These are phyloP conservation scores for Lasiosphaeris hirsuta DNA, from an alignment of 495 filamentous ascomycete genomes.

Conservation along the genomic window DNA sequence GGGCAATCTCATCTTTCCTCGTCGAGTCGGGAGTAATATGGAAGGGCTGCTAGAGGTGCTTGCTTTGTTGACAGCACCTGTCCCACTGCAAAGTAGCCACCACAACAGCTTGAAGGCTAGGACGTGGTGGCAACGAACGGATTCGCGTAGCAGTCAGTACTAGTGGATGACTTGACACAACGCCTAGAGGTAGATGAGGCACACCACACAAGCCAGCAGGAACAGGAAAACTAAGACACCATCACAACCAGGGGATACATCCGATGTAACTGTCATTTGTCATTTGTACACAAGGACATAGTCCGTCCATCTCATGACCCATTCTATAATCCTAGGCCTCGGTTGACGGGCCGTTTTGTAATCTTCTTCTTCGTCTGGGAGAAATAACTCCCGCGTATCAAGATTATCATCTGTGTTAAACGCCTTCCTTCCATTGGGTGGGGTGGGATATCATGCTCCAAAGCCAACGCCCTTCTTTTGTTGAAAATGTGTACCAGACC, in stretches of 20 bases:
- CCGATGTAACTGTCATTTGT: neutral
- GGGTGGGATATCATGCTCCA: slow-evolving; percentile 45
- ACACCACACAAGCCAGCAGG: neutral
- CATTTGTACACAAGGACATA: slow-evolving; percentile 4
- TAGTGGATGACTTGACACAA: no score
- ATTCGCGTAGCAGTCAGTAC: no score
- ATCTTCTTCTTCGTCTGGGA: slow-evolving; percentile 12
- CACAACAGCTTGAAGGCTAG: no score
- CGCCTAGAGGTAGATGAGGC: no score
- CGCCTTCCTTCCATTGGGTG: slow-evolving; percentile 29
- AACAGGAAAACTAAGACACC: neutral
- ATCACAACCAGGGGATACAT: neutral
- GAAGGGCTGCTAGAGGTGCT: no score
- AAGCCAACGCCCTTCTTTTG: slow-evolving; percentile 54
- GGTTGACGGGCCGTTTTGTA: slow-evolving; percentile 32
- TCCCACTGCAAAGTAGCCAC: no score
- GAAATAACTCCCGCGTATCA: slow-evolving; percentile 14
- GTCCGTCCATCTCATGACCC: slow-evolving; percentile 6
- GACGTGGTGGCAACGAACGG: no score
- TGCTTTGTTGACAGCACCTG: no score
- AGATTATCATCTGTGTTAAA: slow-evolving; percentile 28
- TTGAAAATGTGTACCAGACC: slow-evolving; percentile 52
- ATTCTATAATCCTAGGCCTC: slow-evolving; percentile 16
- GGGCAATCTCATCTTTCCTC: no score
- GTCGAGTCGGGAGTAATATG: no score